Percentiles rank a stretch among this genome's conserved stretches.
phyloP scores from a whole-genome alignment of 179 eudicot genomes.

The Amaranthus tricolor region DNA sequence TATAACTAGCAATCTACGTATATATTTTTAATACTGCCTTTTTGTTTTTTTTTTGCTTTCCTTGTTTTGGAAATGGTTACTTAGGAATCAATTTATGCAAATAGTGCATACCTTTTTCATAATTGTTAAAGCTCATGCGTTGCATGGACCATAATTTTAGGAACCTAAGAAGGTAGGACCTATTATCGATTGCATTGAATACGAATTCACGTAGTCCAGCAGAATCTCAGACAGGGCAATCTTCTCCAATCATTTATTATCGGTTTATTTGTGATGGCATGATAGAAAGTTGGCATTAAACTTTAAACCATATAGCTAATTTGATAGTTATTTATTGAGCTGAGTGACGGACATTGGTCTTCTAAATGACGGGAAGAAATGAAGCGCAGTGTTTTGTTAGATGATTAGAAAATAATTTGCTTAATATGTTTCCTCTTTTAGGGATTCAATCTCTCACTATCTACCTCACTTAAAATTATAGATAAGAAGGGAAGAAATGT shows the following conservation, averaged over 20 bases:
- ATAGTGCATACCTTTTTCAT: not conserved
- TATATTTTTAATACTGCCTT: not conserved
- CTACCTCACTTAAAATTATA: not conserved
- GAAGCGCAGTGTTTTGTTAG: not conserved
- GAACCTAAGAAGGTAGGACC: not conserved
- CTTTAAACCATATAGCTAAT: not conserved
- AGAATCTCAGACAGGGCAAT: not conserved
- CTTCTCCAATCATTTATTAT: not conserved
- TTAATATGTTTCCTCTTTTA: not conserved
- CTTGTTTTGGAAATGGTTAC: not conserved
- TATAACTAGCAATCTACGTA: not conserved
- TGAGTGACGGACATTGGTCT: not conserved
- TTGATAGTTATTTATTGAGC: not conserved
- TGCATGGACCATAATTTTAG: not conserved
- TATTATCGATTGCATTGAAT: not conserved
- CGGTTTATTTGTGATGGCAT: not conserved
- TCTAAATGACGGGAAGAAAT: not conserved
- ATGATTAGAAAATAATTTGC: not conserved
- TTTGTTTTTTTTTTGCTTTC: not conserved
- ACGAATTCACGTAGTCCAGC: not conserved
- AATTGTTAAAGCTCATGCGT: not conserved
- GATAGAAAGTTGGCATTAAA: not conserved
- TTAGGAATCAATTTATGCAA: not conserved
- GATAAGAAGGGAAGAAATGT: not conserved
- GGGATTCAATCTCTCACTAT: not conserved